Conservation (phyloP, 495 filamentous ascomycete species). For the Penicillium verhagenii region DNA sequence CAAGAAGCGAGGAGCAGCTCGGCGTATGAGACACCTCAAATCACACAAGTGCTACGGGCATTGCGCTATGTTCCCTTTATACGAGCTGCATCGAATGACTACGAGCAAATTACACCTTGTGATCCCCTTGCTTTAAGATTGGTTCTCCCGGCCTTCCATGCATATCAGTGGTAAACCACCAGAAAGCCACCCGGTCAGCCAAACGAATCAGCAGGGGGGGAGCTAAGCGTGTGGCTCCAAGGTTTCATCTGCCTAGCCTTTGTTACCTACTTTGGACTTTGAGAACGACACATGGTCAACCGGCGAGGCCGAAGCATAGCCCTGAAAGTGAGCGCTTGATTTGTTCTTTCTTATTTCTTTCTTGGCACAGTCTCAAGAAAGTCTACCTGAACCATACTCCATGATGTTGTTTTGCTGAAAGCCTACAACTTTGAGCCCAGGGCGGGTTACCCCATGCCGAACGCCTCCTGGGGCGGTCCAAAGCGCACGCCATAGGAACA, state of each 20-base stretch:
- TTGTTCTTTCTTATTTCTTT: not conserved
- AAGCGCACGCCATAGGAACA: slow-evolving; percentile 8
- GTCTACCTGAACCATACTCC: not conserved
- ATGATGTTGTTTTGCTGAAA: not conserved
- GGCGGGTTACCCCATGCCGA: slow-evolving; percentile 6
- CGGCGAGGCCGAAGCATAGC: not conserved
- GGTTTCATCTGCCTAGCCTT: not conserved
- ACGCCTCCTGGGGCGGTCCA: not conserved
- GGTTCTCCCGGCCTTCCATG: slow-evolving; percentile 38
- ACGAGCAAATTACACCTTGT: slow-evolving; percentile 9
- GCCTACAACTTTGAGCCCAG: not conserved
- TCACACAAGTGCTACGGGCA: not conserved
- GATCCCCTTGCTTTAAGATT: slow-evolving; percentile 11
- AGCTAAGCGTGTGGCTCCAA: not conserved
- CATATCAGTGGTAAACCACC: slow-evolving; percentile 25
- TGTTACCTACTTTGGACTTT: not conserved
- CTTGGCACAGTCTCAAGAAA: not conserved
- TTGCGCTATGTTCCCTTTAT: not conserved
- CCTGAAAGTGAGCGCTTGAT: no score
- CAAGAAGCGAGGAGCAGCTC: not conserved
- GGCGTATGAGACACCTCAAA: not conserved
- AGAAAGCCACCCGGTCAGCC: slow-evolving; percentile 8
- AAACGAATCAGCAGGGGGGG: not conserved
- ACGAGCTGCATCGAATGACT: slow-evolving; percentile 3
- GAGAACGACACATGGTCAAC: not conserved